phyloP scores from a whole-genome alignment of 1,139 yeast species.

The Pichia sp. region DNA sequence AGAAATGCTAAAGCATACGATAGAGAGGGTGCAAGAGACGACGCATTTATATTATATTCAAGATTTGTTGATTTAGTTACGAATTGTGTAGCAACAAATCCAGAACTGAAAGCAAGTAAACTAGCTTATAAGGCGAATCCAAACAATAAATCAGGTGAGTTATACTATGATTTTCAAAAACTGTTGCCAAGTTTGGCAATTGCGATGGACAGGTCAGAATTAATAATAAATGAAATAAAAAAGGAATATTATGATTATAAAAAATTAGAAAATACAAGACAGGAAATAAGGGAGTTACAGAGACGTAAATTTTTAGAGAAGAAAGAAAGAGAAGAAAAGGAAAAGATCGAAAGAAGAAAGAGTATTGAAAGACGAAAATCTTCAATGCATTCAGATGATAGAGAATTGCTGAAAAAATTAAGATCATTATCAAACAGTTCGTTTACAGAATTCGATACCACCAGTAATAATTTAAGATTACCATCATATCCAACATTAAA shows the following conservation, averaged over 20 bases:
- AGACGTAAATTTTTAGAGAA: conserved; percentile 12
- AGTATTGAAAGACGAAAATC: conserved; percentile 12
- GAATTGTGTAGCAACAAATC: conserved; percentile 39
- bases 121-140: conserved; percentile 16
- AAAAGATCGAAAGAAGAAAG: conserved; percentile 4
- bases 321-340: conserved; percentile 9
- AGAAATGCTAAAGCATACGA: conserved; percentile 42
- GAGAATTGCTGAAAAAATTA: conserved; percentile 18
- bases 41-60: conserved; percentile 44
- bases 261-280: conserved; percentile 20
- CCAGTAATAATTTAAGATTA: neutral
- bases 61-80: conserved; percentile 45
- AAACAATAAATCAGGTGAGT: conserved; percentile 20
- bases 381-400: conserved; percentile 15
- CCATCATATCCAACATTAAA: conserved; percentile 13
- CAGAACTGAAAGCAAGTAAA: conserved; percentile 32
- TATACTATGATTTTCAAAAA: conserved; percentile 21
- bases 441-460: neutral
- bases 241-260: conserved; percentile 28
- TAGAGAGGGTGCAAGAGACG: conserved; percentile 34
- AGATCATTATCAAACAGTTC: conserved; percentile 21
- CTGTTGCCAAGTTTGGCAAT: conserved; percentile 25
- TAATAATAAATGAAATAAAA: conserved; percentile 31
- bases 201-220: conserved; percentile 35
- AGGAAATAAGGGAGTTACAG: conserved; percentile 22